Evolutionary conservation across 257 asterid genomes (phyloP).

Genomic region (Solanum virginianum): DNA sequence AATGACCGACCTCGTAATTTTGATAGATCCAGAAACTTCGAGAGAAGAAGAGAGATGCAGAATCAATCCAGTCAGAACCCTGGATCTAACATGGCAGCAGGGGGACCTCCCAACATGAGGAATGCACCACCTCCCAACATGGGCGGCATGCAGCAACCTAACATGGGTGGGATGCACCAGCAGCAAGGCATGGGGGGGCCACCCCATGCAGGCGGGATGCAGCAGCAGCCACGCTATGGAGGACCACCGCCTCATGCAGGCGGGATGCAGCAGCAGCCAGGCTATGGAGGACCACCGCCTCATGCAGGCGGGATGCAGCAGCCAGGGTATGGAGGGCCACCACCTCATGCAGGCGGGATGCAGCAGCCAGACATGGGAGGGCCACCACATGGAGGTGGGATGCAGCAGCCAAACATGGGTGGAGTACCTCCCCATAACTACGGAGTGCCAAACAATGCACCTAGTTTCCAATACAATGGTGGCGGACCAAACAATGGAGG

Average conservation of each 20-base stretch:
- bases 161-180: background rate
- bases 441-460: background rate
- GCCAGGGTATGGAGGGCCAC: background rate
- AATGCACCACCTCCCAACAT: constrained; percentile 10
- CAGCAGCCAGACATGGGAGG: background rate
- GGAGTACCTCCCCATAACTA: constrained; percentile 9
- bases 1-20: constrained; percentile 60
- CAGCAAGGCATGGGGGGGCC: background rate
- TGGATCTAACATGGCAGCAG: background rate
- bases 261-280: background rate
- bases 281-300: constrained; percentile 1
- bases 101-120: constrained; percentile 16
- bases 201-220: background rate
- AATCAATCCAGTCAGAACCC: constrained; percentile 2
- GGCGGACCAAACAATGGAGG: constrained; percentile 21
- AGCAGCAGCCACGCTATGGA: background rate
- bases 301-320: constrained; percentile 4
- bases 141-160: constrained; percentile 2
- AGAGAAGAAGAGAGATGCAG: constrained; percentile 31
- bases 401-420: constrained; percentile 13
- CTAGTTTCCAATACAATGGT: constrained; percentile 9
- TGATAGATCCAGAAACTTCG: constrained; percentile 54
- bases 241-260: constrained; percentile 1
- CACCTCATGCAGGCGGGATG: constrained; percentile 4
- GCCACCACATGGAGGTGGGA: constrained; percentile 16